These are phyloP conservation scores for Solanum pennellii DNA, from an alignment of 257 asterid genomes.

Conservation along the genomic window DNA sequence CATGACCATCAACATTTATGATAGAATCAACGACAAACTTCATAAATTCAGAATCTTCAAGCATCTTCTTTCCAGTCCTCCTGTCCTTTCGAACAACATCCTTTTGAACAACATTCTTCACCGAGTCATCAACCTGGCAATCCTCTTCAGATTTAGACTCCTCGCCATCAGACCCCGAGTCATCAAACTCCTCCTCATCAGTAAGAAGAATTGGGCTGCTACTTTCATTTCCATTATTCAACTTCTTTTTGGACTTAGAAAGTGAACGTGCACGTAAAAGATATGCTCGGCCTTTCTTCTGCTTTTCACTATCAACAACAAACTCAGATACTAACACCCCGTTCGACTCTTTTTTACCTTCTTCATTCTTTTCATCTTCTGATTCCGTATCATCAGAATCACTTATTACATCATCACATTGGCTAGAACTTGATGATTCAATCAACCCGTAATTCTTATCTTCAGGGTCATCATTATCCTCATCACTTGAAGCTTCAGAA, in stretches of 20 bases:
- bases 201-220: not conserved
- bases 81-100: not conserved
- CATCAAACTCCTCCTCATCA: not conserved
- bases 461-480: slow-evolving; percentile 3
- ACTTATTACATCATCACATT: not conserved
- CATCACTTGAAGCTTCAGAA: slow-evolving; percentile 4
- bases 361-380: not conserved
- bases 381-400: not conserved
- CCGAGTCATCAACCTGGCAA: not conserved
- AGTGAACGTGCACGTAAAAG: slow-evolving; percentile 1
- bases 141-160: not conserved
- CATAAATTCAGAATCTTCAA: slow-evolving; percentile 1
- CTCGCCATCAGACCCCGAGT: not conserved
- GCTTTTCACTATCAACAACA: not conserved
- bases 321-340: not conserved
- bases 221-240: not conserved
- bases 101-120: not conserved
- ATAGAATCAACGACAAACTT: slow-evolving; percentile 16
- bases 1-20: slow-evolving; percentile 10
- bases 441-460: not conserved
- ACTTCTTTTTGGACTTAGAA: not conserved
- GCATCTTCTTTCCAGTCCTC: not conserved
- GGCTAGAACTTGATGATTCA: not conserved
- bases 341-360: not conserved
- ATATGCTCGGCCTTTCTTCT: not conserved